Evolutionary conservation across 495 filamentous ascomycete genomes (phyloP), one percentile per base, ranked within the genome.

Genomic region (Aspergillus olivimuriae): DNA sequence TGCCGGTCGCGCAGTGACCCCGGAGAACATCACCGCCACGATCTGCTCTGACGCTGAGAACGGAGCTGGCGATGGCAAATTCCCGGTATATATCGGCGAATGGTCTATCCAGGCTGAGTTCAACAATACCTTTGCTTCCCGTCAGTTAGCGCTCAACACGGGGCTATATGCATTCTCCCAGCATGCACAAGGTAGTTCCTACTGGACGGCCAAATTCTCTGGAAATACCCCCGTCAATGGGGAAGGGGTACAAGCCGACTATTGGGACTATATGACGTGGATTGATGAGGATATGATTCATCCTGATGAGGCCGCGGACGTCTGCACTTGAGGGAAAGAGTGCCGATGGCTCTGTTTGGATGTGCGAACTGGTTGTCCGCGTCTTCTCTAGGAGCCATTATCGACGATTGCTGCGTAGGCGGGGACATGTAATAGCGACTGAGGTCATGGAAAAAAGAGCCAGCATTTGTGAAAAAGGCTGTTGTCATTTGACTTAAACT

Each of bases 51-150:
- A 62, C 39, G 55, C 52, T 4, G 19, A 24, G 4, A 39, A 21
- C 1, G 39, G 24, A 2, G 33, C 32, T 3, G 52, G 51, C 1
- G 52, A 56, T 41, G 53, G 52, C 1, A 63, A 53, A 45, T 61
- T 63, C 28, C 60, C 60, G 12, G 47, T 50, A 4, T 61, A 55
- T 42, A 52, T 61, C 15, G 57, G 47, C 18, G 53, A 58, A 40
- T 61, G 60, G 55, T 37, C 48, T 10, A 47, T 63, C 18, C 35
- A 61, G 35, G 30, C 50, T 15, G 47, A 48, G 6, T 41, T 34
- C 2, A 32, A n/a, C 14, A 62, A 60, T 36, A 26, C 35, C 0
- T 34, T 58, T 14, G 50, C 35, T 4, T 15, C 53, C 21, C 34
- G 60, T 1, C 42, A 41, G 16, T 11, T 20, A 31, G 49, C 51